Evolutionary conservation across 1,139 yeast genomes (phyloP), one percentile per base, ranked within the genome.

Genomic region (Taphrina sp.): DNA sequence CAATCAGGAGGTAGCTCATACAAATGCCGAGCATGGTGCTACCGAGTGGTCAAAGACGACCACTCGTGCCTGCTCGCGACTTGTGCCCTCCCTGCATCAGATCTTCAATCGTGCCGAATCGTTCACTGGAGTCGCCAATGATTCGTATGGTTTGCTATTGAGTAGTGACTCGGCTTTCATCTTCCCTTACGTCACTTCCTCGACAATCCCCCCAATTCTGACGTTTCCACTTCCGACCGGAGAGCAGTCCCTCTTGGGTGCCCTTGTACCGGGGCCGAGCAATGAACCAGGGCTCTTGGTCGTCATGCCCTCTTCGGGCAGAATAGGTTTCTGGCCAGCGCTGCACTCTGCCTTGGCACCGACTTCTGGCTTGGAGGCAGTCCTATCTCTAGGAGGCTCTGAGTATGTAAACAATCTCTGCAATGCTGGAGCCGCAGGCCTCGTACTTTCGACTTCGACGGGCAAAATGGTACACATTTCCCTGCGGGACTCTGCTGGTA

Each of bases 251-350:
- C 66, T 75, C 12, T 79, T 92, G 0, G 69, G 82, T 59, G 88
- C 88, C 2, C 74, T 81, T 1, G 71, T 88, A 36, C 83, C 89
- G 1, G 74, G 80, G 16, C 89, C 95, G 0, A 69, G 75, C 24
- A 68, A 72, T 14, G 90, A 83, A 61, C 92, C 94, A 0, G 94
- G 95, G 3, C 68, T 85, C 47, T 79, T 82, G 1, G 76, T 82
- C 5, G 72, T 84, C 17, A 79, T 80, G 62, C 72, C 84, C 0
- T 65, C 72, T 16, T 64, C 79, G 2, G 54, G 54, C 5, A 22
- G 44, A 8, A 23, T 49, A 14, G 54, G 54, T 5, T 49, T 35
- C 20, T 49, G 54, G 54, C 54, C 54, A 10, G 46, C 54, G 1
- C 12, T 49, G 34, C 54, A 49, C 14, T 38, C 46, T 10, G 54